Conservation (phyloP, 768 basidiomycete species). For the Hypsizygus marmoreus region DNA sequence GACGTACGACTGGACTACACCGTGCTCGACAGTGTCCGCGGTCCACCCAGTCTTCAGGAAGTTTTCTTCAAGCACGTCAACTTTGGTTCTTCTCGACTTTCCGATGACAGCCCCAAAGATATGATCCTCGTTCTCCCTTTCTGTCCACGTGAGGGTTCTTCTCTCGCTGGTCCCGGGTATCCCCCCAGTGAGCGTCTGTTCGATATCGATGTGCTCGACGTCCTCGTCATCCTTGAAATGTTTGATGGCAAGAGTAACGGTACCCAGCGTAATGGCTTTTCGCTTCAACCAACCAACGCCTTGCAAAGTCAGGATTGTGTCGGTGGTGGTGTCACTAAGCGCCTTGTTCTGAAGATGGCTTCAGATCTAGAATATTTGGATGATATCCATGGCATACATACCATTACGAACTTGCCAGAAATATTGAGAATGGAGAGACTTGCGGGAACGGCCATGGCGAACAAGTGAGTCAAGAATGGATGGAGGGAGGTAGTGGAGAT, state of each 20-base stretch:
- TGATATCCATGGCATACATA: constrained; percentile 21
- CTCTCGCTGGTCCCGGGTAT: constrained; percentile 58
- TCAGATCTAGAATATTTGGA: not conserved
- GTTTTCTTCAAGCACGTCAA: constrained; percentile 47
- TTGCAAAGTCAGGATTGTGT: constrained; percentile 67
- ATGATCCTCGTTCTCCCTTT: constrained; percentile 54
- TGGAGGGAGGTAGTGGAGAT: too few species aligned
- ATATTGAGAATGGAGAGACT: constrained; percentile 61
- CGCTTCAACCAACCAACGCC: constrained; percentile 76
- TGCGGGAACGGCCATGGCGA: constrained; percentile 65
- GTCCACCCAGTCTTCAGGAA: constrained; percentile 45
- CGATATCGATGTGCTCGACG: constrained; percentile 67
- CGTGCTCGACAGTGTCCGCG: constrained; percentile 40
- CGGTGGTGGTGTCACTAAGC: constrained; percentile 56
- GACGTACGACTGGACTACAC: constrained; percentile 47
- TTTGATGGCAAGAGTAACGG: constrained; percentile 60
- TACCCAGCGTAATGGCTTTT: constrained; percentile 56
- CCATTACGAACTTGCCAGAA: constrained; percentile 64
- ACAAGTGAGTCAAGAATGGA: not conserved
- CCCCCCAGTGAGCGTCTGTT: constrained; percentile 65
- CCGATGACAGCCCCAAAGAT: constrained; percentile 63
- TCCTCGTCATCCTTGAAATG: constrained; percentile 64
- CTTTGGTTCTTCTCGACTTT: constrained; percentile 52
- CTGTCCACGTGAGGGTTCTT: constrained; percentile 57
- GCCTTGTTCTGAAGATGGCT: constrained; percentile 57